Evolutionary conservation across 176 grass and related monocot genomes (phyloP).

Genomic region (Bonia amplexicaulis): DNA sequence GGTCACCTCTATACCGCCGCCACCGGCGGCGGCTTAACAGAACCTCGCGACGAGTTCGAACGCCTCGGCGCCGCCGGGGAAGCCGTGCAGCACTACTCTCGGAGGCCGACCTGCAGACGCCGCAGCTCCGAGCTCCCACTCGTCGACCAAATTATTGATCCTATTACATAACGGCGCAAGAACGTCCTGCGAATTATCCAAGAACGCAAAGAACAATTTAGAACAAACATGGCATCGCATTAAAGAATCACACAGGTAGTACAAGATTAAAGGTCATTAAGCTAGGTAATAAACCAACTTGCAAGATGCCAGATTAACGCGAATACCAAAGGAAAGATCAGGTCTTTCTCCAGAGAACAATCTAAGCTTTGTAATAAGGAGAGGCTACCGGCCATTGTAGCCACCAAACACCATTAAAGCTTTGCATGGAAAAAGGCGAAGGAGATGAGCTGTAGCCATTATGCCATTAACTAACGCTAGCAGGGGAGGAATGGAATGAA

Average conservation of each 20-base stretch:
- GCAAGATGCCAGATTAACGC: constrained; percentile 22
- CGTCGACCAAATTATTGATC: constrained; percentile 41
- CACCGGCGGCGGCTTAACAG: constrained; percentile 51
- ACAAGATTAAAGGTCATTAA: constrained; percentile 4
- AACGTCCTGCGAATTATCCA: constrained; percentile 60
- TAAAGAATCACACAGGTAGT: neutral
- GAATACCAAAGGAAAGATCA: neutral
- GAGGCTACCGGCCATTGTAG: constrained; percentile 1
- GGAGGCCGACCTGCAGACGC: constrained; percentile 18
- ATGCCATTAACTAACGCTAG: constrained; percentile 34
- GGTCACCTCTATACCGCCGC: constrained; percentile 32
- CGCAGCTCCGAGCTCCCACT: neutral
- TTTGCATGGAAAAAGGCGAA: constrained; percentile 8
- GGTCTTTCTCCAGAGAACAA: constrained; percentile 23
- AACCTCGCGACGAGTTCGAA: constrained; percentile 82
- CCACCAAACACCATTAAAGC: constrained; percentile 35
- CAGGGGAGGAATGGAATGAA: constrained; percentile 10
- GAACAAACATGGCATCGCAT: neutral
- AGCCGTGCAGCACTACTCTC: constrained; percentile 53
- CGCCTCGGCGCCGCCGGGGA: constrained; percentile 70
- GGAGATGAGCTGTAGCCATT: constrained; percentile 39
- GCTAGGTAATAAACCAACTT: constrained; percentile 17
- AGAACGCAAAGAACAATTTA: constrained; percentile 13
- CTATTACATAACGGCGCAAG: constrained; percentile 56
- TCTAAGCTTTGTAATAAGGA: constrained; percentile 9